Base-by-base conservation (phyloP, 106 monocot genomes). In the Posidonia australis region DNA sequence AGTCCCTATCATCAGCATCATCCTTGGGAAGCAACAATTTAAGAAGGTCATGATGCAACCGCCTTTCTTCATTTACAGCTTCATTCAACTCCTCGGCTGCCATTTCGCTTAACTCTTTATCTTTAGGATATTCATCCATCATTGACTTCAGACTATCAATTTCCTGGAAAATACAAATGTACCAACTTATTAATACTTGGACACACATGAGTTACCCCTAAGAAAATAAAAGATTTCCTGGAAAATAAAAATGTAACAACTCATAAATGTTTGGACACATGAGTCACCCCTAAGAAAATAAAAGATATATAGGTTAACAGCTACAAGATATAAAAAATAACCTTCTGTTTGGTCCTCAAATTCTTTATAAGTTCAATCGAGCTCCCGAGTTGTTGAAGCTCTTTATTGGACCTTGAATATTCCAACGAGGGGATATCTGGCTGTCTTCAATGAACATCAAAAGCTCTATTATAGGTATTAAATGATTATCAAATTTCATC, bases 1-100 rank as follows among this genome's bases (percentile, higher is more conserved):
- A 87, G 65, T 87, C 96, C 62, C 78, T 84, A 60, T 87, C 90
- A 79, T 96, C 90, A 44, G 90, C 96, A 72, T 96, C 90, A 83
- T 96, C 96, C 60, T 85, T 96, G 14, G 96, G 96, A 54, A 96
- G 83, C 54, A 96, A 70, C 59, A 72, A 70, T 72, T 82, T 86
- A 41, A 96, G 84, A 41, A 96, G 70, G 27, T 46, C 44, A 71
- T 78, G 29, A 18, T 82, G 83, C 62, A 90, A 73, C 11, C 31
- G 72, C 47, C 78, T 87, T 70, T 96, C 80, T 55, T 87, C 77
- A 52, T 75, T 80, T 36, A 79, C 9, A 64, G 87, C 87, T 46
- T 77, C 58, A 56, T 30, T 45, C 46, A 96, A 64, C 71, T 96
- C 96, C 65, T 87, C 84, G 70, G 63, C 64, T 46, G 87, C 87